phyloP scores from a whole-genome alignment of 2,329 filamentous ascomycete species.

The Fusarium hainanense region DNA sequence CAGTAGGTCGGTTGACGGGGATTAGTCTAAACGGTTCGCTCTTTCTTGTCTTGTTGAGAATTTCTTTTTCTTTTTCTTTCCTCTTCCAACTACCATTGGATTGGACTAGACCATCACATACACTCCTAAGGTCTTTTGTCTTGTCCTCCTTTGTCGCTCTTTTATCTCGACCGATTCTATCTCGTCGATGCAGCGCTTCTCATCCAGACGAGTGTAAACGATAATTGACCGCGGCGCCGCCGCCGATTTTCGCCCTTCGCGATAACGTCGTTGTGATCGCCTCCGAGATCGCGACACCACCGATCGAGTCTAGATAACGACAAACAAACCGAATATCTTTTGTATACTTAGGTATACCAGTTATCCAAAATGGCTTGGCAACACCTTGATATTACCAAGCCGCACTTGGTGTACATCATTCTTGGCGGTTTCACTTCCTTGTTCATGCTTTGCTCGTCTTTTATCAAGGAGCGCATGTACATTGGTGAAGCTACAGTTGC shows the following conservation, averaged over 20 bases:
- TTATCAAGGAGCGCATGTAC: constrained; percentile 98
- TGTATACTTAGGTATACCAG: constrained; percentile 14
- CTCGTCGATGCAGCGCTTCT: constrained; percentile 15
- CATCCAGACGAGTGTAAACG: constrained; percentile 24
- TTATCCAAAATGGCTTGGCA: constrained; percentile 75
- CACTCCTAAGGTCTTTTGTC: constrained; percentile 4
- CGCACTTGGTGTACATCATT: constrained; percentile 98
- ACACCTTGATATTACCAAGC: constrained; percentile 86
- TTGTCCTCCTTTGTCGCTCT: constrained; percentile 1
- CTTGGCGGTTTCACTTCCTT: constrained; percentile 96
- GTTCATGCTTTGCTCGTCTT: constrained; percentile 97
- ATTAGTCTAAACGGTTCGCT: constrained; percentile 19
- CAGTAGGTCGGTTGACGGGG: constrained; percentile 7
- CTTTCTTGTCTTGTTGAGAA: constrained; percentile 25
- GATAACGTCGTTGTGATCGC: constrained; percentile 27
- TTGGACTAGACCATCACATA: constrained; percentile 5
- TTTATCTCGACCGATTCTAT: neutral
- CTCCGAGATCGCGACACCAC: constrained; percentile 32
- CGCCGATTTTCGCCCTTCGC: constrained; percentile 30
- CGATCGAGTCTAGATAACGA: constrained; percentile 14
- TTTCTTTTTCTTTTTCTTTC: constrained; percentile 14
- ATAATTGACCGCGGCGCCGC: constrained; percentile 39
- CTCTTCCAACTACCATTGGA: constrained; percentile 7
- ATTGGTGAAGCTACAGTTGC: constrained; percentile 98
- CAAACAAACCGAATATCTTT: constrained; percentile 13